These are phyloP conservation scores for Phytophthora vignae DNA, from an alignment of 352 stramenopile genomes.

Conservation along the genomic window DNA sequence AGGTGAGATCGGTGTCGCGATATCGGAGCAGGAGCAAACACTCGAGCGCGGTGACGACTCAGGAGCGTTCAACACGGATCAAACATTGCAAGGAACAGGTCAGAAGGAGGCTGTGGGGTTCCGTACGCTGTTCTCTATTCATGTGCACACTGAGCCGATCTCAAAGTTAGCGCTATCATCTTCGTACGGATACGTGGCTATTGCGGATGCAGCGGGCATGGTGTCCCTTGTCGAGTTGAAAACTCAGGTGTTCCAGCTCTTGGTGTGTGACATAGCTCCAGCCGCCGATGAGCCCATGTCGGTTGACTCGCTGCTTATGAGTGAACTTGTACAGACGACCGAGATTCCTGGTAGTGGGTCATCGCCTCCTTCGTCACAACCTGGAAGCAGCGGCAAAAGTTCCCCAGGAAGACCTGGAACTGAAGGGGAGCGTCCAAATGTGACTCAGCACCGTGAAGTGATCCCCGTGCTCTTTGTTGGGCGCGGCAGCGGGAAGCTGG, in stretches of 20 bases:
- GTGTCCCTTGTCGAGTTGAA: conserved; percentile 65
- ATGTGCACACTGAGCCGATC: conserved; percentile 71
- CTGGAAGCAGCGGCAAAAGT: conserved; percentile 19
- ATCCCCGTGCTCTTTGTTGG: conserved; percentile 76
- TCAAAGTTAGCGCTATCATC: conserved; percentile 56
- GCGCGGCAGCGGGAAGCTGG: conserved; percentile 67
- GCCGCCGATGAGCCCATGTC: conserved; percentile 51
- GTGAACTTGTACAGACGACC: conserved; percentile 68
- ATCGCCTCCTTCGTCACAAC: conserved; percentile 12
- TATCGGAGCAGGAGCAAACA: not conserved
- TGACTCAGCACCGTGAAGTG: conserved; percentile 58
- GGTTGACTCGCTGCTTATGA: conserved; percentile 72
- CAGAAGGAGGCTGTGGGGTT: conserved; percentile 46
- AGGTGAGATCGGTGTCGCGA: not conserved
- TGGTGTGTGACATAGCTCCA: conserved; percentile 63
- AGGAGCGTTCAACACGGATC: not conserved
- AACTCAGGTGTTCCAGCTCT: conserved; percentile 60
- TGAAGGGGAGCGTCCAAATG: conserved; percentile 17
- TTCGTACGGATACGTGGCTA: conserved; percentile 55
- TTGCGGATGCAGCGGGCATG: conserved; percentile 65
- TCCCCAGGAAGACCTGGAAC: conserved; percentile 9
- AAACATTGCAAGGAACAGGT: conserved; percentile 1
- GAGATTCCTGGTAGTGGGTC: conserved; percentile 53
- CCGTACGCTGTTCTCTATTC: conserved; percentile 54
- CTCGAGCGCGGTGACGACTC: not conserved